Base-by-base conservation (phyloP, 345 rosid genomes). In the Raphanus raphanistrum region DNA sequence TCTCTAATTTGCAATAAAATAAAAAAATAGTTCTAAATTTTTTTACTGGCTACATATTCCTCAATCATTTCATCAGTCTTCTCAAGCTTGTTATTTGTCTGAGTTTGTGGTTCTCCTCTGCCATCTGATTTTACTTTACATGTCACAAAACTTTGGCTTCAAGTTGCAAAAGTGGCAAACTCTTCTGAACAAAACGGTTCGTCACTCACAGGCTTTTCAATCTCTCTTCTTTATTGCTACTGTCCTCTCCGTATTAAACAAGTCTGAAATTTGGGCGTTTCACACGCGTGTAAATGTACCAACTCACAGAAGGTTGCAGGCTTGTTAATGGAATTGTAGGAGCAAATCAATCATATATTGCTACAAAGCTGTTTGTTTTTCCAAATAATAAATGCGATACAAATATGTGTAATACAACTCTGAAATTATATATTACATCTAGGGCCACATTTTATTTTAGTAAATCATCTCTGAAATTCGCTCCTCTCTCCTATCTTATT, bases 141-240 rank as follows among this genome's bases (percentile, higher is more conserved):
- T 69, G 63, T 69, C 43, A 76, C 63, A 10, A 10, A 8, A 35
- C 70, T 69, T 76, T 61, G 80, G 55, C 10, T 69, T 76, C 57
- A 35, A 33, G 31, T 52, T 25, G 54, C 55, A 69, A 59, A 76
- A 59, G 73, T 13, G 35, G 68, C 21, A n/a, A 57, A 68, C 33
- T 59, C n/a, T 4, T 75, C 79, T 75, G 79, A 67, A 15, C 67
- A 31, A 17, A 68, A 45, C 45, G 54, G 74, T 32, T 45, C 7
- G 61, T 60, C 64, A 28, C 33, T 68, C 68, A 32, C 74, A 45
- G 45, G 62, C 61, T 76, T 67, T 5, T 6, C 17, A 12, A 75
- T 67, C 66, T 58, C 15, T 75, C 4, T 27, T 70, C 25, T 45
- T 58, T 29, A 43, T 9, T 66, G 48, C 11, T 17, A 29, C 48